phyloP scores from a whole-genome alignment of 805 yeast species.

The Scheffersomyces stipitis region DNA sequence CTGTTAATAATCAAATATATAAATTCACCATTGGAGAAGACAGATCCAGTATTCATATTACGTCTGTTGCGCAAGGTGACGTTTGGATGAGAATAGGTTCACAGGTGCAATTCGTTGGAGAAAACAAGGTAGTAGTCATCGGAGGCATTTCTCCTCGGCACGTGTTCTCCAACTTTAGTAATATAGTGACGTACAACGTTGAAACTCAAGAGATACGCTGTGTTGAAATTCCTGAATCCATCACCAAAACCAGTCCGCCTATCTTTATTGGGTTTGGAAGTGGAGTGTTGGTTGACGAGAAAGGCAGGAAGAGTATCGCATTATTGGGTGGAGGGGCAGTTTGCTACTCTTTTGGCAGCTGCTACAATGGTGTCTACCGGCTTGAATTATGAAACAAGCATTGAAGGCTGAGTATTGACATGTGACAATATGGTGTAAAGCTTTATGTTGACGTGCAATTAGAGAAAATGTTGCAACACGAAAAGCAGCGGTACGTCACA shows the following conservation, averaged over 20 bases:
- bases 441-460: neutral
- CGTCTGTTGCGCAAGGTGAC: conserved; percentile 15
- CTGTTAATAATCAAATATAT: conserved; percentile 33
- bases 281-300: too few relatives aligned
- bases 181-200: conserved; percentile 35
- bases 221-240: conserved; percentile 26
- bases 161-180: conserved; percentile 25
- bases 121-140: conserved; percentile 40
- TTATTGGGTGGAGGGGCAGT: conserved; percentile 74
- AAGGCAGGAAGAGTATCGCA: conserved; percentile 15
- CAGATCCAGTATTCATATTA: conserved; percentile 8
- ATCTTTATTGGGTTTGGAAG: conserved; percentile 57
- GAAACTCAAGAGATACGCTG: conserved; percentile 10
- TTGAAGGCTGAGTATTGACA: neutral
- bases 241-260: conserved; percentile 45
- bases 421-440: neutral
- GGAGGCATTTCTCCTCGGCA: conserved; percentile 56
- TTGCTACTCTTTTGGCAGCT: conserved; percentile 74
- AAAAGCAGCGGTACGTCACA: too few relatives aligned
- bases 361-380: conserved; percentile 26
- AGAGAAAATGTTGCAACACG: neutral
- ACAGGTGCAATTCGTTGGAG: conserved; percentile 27
- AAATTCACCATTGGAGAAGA: conserved; percentile 24
- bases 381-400: too few relatives aligned
- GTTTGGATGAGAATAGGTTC: conserved; percentile 53